These are phyloP conservation scores for Eucalyptus cloeziana DNA, from an alignment of 345 rosid species.

Conservation along the genomic window DNA sequence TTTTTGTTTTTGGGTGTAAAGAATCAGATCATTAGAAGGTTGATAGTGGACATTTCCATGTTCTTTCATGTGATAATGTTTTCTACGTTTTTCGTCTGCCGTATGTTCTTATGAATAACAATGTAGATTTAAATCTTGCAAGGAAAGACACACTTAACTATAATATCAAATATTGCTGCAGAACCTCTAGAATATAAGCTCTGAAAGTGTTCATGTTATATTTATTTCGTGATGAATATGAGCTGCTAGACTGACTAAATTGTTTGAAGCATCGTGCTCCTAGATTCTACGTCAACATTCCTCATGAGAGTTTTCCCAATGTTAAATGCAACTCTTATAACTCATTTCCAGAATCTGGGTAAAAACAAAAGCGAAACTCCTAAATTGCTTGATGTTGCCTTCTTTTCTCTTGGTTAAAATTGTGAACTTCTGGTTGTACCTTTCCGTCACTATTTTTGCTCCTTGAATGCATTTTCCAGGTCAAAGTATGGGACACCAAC, in stretches of 20 bases:
- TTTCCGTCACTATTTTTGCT: neutral
- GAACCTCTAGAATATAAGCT: neutral
- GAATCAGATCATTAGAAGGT: neutral
- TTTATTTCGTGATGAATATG: neutral
- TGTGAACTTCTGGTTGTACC: neutral
- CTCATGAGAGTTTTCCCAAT: neutral
- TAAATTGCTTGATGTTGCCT: neutral
- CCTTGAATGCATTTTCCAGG: conserved; percentile 9
- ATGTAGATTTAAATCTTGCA: neutral
- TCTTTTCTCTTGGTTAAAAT: neutral
- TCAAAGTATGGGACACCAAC: conserved; percentile 91
- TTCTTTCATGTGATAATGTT: neutral
- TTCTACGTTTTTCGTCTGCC: neutral
- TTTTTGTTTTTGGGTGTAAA: neutral
- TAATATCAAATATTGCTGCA: neutral
- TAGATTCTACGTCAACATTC: neutral
- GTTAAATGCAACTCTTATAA: neutral
- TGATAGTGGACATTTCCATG: neutral
- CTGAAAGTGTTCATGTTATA: neutral
- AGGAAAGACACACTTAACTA: neutral
- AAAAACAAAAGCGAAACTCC: neutral
- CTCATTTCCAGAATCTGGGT: neutral
- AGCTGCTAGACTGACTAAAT: neutral
- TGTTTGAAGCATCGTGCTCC: neutral
- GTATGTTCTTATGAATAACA: neutral